These are phyloP conservation scores for Pseudonectria foliicola DNA, from an alignment of 2,329 filamentous ascomycete species.

Conservation along the genomic window DNA sequence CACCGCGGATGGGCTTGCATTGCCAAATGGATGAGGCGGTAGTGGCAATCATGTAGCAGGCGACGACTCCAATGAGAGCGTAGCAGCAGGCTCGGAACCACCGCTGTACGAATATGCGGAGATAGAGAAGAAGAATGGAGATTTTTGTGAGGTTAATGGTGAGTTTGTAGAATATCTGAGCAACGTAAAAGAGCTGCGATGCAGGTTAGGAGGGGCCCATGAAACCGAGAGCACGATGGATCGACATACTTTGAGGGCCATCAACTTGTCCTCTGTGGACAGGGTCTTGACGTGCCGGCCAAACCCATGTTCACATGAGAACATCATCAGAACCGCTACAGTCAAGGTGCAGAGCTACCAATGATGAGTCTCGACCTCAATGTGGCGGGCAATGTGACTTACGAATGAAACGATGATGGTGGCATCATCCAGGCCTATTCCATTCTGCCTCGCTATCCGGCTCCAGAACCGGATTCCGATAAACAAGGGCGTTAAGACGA, in stretches of 20 bases:
- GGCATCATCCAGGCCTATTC: slow-evolving; percentile 35
- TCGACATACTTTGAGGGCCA: slow-evolving; percentile 29
- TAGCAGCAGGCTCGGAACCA: slow-evolving; percentile 39
- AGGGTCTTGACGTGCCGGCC: slow-evolving; percentile 33
- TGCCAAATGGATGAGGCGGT: slow-evolving; percentile 41
- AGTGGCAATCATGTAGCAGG: slow-evolving; percentile 39
- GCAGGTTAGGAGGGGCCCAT: no score
- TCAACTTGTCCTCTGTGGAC: slow-evolving; percentile 24
- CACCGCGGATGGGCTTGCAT: slow-evolving; percentile 39
- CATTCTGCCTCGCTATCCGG: slow-evolving; percentile 28
- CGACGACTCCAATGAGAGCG: slow-evolving; percentile 33
- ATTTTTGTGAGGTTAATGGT: slow-evolving; percentile 46
- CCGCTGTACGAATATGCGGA: slow-evolving; percentile 43
- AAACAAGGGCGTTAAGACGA: slow-evolving; percentile 34
- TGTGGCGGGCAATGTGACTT: slow-evolving; percentile 3
- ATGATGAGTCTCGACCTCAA: no score
- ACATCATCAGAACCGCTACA: slow-evolving; percentile 33
- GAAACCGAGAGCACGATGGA: not conserved
- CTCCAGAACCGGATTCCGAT: slow-evolving; percentile 33
- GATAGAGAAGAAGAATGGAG: slow-evolving; percentile 46
- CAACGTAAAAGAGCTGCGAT: slow-evolving; percentile 41
- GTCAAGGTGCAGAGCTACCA: slow-evolving; percentile 27
- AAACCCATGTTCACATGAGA: slow-evolving; percentile 34
- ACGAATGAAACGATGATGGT: slow-evolving; percentile 37
- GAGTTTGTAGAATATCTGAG: slow-evolving; percentile 48